A percentile compares a stretch with the other conserved stretches of the same genome.
These are phyloP conservation scores for Candida lessepsii DNA, from an alignment of 805 yeast genomes.

Conservation along the genomic window DNA sequence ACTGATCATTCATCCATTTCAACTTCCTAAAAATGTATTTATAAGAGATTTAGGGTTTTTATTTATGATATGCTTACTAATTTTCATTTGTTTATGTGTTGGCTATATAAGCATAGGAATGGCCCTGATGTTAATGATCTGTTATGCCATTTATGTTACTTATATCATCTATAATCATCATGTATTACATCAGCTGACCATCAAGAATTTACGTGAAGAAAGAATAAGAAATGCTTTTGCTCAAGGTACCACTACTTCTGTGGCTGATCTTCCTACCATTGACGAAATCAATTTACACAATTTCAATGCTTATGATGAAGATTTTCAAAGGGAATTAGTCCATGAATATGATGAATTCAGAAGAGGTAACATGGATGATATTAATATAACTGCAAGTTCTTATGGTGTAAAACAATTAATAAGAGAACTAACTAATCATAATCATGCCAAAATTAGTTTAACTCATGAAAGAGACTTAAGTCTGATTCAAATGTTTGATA, in stretches of 20 bases:
- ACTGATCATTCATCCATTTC: slow-evolving; percentile 63
- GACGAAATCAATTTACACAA: slow-evolving; percentile 20
- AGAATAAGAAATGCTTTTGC: slow-evolving; percentile 24
- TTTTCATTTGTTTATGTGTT: slow-evolving; percentile 53
- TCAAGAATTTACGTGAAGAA: slow-evolving; percentile 17
- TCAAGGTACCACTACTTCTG: neutral
- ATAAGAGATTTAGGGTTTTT: slow-evolving; percentile 63
- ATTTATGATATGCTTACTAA: slow-evolving; percentile 44
- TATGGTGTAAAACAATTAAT: slow-evolving; percentile 31
- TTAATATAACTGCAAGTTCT: slow-evolving; percentile 10
- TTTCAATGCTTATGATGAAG: slow-evolving; percentile 14
- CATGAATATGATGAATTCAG: slow-evolving; percentile 15
- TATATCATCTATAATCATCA: slow-evolving; percentile 38
- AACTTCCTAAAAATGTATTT: slow-evolving; percentile 53
- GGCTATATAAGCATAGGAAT: slow-evolving; percentile 55
- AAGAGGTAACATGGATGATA: slow-evolving; percentile 11
- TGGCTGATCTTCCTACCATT: slow-evolving; percentile 24
- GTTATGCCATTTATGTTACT: slow-evolving; percentile 60
- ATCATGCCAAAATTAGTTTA: slow-evolving; percentile 8
- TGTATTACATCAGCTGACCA: slow-evolving; percentile 14
- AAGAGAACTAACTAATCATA: slow-evolving; percentile 27
- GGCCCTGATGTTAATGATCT: slow-evolving; percentile 53
- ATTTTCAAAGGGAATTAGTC: slow-evolving; percentile 13
- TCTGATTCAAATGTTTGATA: slow-evolving; percentile 9
- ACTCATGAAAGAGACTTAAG: slow-evolving; percentile 9